Evolutionary conservation across 352 stramenopile species (phyloP).

Genomic region (Phytophthora kernoviae): DNA sequence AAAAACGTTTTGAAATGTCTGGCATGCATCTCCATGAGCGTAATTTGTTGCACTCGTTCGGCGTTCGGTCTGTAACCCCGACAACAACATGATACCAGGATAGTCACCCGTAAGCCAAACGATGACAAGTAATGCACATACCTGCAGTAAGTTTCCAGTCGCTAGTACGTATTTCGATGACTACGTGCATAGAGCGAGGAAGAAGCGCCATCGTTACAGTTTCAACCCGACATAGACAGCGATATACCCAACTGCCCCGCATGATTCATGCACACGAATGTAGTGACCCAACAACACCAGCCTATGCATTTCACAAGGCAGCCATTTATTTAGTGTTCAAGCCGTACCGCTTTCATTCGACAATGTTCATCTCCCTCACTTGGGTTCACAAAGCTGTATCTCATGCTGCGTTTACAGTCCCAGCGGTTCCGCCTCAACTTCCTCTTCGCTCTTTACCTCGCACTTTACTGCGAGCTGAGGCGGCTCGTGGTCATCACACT

Average conservation of each 20-base stretch:
- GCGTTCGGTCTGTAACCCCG: not conserved
- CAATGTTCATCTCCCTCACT: slow-evolving; percentile 7
- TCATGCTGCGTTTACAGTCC: slow-evolving; percentile 16
- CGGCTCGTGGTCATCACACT: slow-evolving; percentile 67
- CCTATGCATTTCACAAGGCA: not conserved
- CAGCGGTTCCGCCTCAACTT: slow-evolving; percentile 34
- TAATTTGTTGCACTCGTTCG: too few species aligned
- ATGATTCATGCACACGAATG: too few species aligned
- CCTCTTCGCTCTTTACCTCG: slow-evolving; percentile 32
- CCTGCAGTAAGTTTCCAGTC: too few species aligned
- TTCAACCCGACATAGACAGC: too few species aligned
- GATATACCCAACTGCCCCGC: too few species aligned
- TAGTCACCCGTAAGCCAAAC: too few species aligned
- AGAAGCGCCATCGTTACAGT: not conserved
- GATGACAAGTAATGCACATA: too few species aligned
- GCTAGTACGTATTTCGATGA: not conserved
- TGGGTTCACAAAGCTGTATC: slow-evolving; percentile 8
- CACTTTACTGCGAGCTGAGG: slow-evolving; percentile 23
- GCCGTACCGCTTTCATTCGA: slow-evolving; percentile 19
- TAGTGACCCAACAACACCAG: not conserved
- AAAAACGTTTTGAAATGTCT: not conserved
- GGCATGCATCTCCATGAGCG: too few species aligned
- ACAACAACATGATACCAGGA: too few species aligned
- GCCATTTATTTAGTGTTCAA: slow-evolving; percentile 2
- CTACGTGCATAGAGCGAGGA: not conserved